Percentiles rank a stretch among this genome's conserved stretches.
phyloP scores from a whole-genome alignment of 1,139 yeast species.

The Pichia sp. region DNA sequence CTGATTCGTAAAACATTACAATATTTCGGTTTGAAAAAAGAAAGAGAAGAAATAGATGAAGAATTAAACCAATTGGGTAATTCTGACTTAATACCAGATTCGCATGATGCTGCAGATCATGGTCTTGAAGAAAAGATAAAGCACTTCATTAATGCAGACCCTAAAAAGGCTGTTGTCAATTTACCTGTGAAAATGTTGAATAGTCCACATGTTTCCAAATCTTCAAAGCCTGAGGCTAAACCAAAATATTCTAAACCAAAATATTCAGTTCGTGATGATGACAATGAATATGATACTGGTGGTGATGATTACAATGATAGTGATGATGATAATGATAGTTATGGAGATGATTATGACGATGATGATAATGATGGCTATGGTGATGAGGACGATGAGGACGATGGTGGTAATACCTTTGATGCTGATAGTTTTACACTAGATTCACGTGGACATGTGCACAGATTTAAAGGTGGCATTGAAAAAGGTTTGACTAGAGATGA shows the following conservation, averaged over 20 bases:
- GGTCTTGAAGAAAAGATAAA: conserved; percentile 23
- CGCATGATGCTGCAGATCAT: conserved; percentile 6
- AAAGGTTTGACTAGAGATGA: conserved; percentile 4
- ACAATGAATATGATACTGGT: conserved; percentile 1
- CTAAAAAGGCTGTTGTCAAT: conserved; percentile 17
- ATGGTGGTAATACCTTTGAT: background rate
- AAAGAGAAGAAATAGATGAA: conserved; percentile 15
- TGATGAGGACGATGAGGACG: background rate
- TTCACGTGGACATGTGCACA: background rate
- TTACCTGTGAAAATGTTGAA: conserved; percentile 6
- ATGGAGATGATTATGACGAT: conserved; percentile 1
- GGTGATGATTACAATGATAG: conserved; percentile 8
- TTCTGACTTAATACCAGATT: conserved; percentile 22
- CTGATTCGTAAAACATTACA: conserved; percentile 18
- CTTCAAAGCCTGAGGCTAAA: too few species aligned
- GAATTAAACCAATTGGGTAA: conserved; percentile 19
- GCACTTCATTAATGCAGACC: conserved; percentile 22
- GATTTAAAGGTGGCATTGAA: background rate
- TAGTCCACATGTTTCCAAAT: background rate
- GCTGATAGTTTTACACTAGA: conserved; percentile 1
- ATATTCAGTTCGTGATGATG: conserved; percentile 7
- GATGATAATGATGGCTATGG: conserved; percentile 5
- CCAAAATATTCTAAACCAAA: background rate
- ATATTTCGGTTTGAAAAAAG: conserved; percentile 14
- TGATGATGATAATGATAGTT: conserved; percentile 10